Evolutionary conservation across 495 filamentous ascomycete species (phyloP).

Genomic region (Tuber magnatum): DNA sequence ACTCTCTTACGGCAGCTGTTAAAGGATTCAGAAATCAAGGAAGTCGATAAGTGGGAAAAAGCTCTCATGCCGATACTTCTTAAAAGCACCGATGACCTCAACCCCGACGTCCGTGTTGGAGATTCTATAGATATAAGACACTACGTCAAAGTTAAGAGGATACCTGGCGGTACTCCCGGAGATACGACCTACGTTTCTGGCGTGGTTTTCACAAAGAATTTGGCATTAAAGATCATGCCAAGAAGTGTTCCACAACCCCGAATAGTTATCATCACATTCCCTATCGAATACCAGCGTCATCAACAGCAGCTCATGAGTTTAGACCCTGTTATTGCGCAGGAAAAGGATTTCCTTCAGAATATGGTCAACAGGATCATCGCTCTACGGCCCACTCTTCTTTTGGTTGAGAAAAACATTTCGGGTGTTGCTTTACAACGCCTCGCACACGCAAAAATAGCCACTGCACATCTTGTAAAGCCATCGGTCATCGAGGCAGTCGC

Average conservation of each 20-base stretch:
- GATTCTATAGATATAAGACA: conserved; percentile 98
- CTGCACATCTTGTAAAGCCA: conserved; percentile 90
- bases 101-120: conserved; percentile 77
- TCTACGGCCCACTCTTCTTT: conserved; percentile 70
- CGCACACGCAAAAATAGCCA: conserved; percentile 77
- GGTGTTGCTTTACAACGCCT: conserved; percentile 83
- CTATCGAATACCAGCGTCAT: conserved; percentile 91
- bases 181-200: conserved; percentile 94
- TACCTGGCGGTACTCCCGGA: conserved; percentile 76
- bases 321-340: conserved; percentile 92
- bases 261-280: conserved; percentile 88
- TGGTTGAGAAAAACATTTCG: conserved; percentile 85
- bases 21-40: conserved; percentile 64
- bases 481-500: conserved; percentile 93
- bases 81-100: conserved; percentile 87
- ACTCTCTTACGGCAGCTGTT: conserved; percentile 77
- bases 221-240: conserved; percentile 93
- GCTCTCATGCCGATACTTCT: conserved; percentile 86
- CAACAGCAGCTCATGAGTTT: conserved; percentile 96
- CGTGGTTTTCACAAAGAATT: conserved; percentile 92
- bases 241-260: conserved; percentile 74
- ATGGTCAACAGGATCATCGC: conserved; percentile 86
- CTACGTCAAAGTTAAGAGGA: conserved; percentile 95
- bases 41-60: conserved; percentile 74
- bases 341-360: conserved; percentile 88